phyloP scores from a whole-genome alignment of 2,329 filamentous ascomycete species.

The Dendryphion nanum region DNA sequence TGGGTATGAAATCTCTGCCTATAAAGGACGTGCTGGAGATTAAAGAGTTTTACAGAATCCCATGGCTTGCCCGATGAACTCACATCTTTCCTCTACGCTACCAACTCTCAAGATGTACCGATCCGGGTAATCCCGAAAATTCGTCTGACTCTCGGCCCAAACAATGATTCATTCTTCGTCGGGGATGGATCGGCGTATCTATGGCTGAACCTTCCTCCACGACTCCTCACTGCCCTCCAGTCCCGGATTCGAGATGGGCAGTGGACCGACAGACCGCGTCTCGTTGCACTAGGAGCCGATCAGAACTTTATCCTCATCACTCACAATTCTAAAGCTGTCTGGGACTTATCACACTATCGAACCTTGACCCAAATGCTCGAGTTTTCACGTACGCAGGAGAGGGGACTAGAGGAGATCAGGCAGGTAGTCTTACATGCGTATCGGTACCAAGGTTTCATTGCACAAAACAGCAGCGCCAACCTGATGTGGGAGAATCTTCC shows the following conservation, averaged over 20 bases:
- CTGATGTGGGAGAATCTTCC: slow-evolving; percentile 27
- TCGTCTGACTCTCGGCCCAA: slow-evolving; percentile 28
- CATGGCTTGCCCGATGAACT: slow-evolving; percentile 25
- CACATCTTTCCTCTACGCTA: slow-evolving; percentile 21
- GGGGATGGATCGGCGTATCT: slow-evolving; percentile 26
- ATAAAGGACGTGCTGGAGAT: neutral
- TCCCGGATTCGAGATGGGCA: slow-evolving; percentile 25
- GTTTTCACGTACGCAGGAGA: slow-evolving; percentile 12
- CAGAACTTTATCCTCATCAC: slow-evolving; percentile 31
- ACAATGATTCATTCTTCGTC: slow-evolving; percentile 33
- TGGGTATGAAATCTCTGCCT: slow-evolving; percentile 12
- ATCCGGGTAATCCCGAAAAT: slow-evolving; percentile 25
- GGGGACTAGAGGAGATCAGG: slow-evolving; percentile 19
- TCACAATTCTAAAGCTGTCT: slow-evolving; percentile 25
- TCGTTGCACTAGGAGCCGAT: slow-evolving; percentile 31
- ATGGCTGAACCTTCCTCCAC: slow-evolving; percentile 32
- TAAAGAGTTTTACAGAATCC: slow-evolving; percentile 17
- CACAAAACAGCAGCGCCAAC: slow-evolving; percentile 20
- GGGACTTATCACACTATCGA: slow-evolving; percentile 26
- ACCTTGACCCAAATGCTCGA: slow-evolving; percentile 18
- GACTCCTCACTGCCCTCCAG: slow-evolving; percentile 23
- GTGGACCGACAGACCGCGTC: slow-evolving; percentile 30
- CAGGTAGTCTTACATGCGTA: slow-evolving; percentile 27
- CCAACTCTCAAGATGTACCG: slow-evolving; percentile 7
- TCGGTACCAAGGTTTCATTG: slow-evolving; percentile 30